Evolutionary conservation across 805 yeast genomes (phyloP).

Genomic region (Spathaspora gorwiae): DNA sequence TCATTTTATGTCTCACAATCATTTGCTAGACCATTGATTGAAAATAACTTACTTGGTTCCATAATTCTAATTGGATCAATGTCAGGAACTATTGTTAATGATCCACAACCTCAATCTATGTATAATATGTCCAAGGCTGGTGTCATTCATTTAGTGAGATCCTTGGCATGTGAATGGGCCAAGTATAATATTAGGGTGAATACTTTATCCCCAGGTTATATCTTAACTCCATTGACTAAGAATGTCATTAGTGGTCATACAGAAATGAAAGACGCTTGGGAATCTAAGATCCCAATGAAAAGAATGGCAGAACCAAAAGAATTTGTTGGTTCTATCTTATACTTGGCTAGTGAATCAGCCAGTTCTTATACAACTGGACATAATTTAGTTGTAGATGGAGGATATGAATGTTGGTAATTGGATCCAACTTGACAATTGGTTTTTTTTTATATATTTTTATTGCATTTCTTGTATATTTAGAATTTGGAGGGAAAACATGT

Average conservation of each 20-base stretch:
- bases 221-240: conserved; percentile 72
- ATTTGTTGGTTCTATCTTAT: conserved; percentile 71
- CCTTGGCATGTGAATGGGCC: conserved; percentile 82
- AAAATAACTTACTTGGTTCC: conserved; percentile 52
- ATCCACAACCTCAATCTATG: conserved; percentile 75
- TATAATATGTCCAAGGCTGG: conserved; percentile 87
- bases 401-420: conserved; percentile 73
- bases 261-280: conserved; percentile 68
- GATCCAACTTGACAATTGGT: too few relatives aligned
- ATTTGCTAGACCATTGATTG: conserved; percentile 64
- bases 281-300: conserved; percentile 65
- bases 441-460: too few relatives aligned
- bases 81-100: conserved; percentile 74
- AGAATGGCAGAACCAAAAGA: conserved; percentile 86
- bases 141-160: conserved; percentile 71
- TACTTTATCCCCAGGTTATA: conserved; percentile 77
- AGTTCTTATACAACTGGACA: conserved; percentile 81
- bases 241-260: conserved; percentile 60
- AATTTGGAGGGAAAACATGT: too few relatives aligned
- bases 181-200: conserved; percentile 70
- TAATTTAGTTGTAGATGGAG: conserved; percentile 81
- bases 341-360: conserved; percentile 67
- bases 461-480: too few relatives aligned
- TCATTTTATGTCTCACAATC: conserved; percentile 71
- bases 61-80: conserved; percentile 70